Conservation (phyloP, 441 rosid species). For the Gossypium trilobum region DNA sequence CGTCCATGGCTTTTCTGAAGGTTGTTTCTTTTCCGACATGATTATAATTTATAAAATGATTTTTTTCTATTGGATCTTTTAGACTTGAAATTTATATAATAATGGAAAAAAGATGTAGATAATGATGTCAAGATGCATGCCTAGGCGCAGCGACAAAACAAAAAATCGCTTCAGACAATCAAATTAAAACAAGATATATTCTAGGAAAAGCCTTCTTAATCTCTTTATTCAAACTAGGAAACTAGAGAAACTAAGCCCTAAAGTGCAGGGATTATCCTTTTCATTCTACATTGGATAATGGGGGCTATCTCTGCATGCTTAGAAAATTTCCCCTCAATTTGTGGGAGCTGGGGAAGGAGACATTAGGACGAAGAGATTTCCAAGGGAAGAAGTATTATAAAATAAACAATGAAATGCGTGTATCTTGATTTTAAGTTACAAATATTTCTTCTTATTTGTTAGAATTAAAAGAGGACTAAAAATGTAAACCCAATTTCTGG, state of each 20-base stretch:
- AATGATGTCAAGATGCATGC: no score
- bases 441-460: background rate
- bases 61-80: background rate
- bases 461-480: background rate
- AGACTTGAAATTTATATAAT: background rate
- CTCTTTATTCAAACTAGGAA: no score
- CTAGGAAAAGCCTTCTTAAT: no score
- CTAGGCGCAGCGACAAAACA: no score
- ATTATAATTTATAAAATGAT: background rate
- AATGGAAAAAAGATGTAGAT: background rate
- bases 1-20: background rate
- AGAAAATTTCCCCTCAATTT: background rate
- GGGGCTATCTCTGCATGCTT: background rate
- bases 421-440: background rate
- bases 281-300: background rate
- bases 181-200: no score
- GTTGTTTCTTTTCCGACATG: background rate
- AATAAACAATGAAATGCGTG: background rate
- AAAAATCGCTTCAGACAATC: no score
- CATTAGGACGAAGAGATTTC: background rate
- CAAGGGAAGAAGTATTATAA: background rate
- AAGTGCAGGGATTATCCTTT: no score
- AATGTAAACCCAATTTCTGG: background rate
- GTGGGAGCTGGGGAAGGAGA: background rate
- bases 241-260: no score